A percentile compares a stretch with the other conserved stretches of the same genome.
Conservation (phyloP, 1,284 basidiomycete species). For the Sphagnurus paluster region DNA sequence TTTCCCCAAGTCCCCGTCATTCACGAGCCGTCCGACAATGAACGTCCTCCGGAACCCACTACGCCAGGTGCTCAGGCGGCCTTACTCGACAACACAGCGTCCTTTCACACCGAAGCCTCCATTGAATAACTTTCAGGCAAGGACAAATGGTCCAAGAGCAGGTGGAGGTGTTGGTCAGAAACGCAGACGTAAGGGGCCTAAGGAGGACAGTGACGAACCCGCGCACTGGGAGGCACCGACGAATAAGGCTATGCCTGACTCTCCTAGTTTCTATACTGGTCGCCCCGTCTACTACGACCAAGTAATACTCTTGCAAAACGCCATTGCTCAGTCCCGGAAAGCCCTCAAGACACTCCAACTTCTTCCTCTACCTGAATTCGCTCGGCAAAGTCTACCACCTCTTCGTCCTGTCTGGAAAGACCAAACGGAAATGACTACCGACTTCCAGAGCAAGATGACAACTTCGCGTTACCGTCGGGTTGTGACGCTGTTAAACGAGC, state of each 20-base stretch:
- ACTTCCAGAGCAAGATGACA: conserved; percentile 64
- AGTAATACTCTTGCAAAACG: conserved; percentile 66
- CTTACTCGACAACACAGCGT: conserved; percentile 23
- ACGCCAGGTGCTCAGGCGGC: conserved; percentile 22
- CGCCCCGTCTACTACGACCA: conserved; percentile 78
- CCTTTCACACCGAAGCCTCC: conserved; percentile 34
- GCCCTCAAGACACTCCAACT: conserved; percentile 70
- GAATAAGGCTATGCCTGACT: conserved; percentile 41
- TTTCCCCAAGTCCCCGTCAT: conserved; percentile 9
- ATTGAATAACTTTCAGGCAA: conserved; percentile 17
- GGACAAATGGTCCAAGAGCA: background rate
- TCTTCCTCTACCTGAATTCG: conserved; percentile 75
- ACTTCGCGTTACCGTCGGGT: conserved; percentile 76
- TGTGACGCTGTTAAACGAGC: conserved; percentile 64
- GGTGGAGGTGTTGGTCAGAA: conserved; percentile 4
- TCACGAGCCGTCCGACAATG: conserved; percentile 21
- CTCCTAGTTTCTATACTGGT: conserved; percentile 89
- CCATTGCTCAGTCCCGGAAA: conserved; percentile 57
- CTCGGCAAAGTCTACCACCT: conserved; percentile 59
- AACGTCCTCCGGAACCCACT: conserved; percentile 29
- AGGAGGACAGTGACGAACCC: conserved; percentile 13
- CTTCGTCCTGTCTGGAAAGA: conserved; percentile 70
- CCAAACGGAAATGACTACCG: conserved; percentile 55
- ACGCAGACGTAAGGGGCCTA: conserved; percentile 11
- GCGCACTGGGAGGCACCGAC: conserved; percentile 11